Base-by-base conservation (phyloP, 768 basidiomycete species). In the Nevesoporus exiguus region DNA sequence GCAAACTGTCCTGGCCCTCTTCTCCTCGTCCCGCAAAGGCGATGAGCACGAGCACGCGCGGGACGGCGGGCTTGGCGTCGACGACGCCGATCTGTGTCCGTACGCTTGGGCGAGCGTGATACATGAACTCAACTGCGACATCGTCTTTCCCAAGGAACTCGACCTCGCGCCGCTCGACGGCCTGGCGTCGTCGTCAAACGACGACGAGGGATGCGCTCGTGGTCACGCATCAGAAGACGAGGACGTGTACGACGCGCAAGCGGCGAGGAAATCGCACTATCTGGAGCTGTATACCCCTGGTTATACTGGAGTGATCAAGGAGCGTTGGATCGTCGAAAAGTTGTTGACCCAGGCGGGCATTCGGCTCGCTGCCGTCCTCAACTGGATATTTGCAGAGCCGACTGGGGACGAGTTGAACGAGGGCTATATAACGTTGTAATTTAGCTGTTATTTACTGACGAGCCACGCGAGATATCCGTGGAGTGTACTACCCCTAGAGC, bases 291-390 rank as follows among this genome's bases (percentile, higher is more conserved):
- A 93, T 68, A 93, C 90, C 15, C 83, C 90, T 0, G 73, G 83
- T 48, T 98, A 97, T 63, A 73, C 86, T 2, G 90, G 88, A 1
- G 71, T 72, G 36, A 84, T 98, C 60, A 76, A 75, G 55, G 71
- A 83, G 22, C 72, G 80, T 55, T 83, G 85, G 79, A 71, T 93
- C 33, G 61, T 98, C 2, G 93, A 97, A 77, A 82, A 82, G 71
- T 66, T 97, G 59, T 73, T 98, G 36, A 86, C 90, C 0, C 88
- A 88, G 74, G 93, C 74, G 0, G 95, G 93, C 1, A 73, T 96
- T 29, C 78, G 95, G 22, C 82, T 96, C 24, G 95, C 94, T 1
- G 90, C 83, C 0, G 70, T 90, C 11, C 71, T 98, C 58, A 97
- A 97, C 63, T 84, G 78, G 63, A 73, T 93, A 14, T 89, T 90